Evolutionary conservation across 257 asterid genomes (phyloP).

Genomic region (Mentha longifolia): DNA sequence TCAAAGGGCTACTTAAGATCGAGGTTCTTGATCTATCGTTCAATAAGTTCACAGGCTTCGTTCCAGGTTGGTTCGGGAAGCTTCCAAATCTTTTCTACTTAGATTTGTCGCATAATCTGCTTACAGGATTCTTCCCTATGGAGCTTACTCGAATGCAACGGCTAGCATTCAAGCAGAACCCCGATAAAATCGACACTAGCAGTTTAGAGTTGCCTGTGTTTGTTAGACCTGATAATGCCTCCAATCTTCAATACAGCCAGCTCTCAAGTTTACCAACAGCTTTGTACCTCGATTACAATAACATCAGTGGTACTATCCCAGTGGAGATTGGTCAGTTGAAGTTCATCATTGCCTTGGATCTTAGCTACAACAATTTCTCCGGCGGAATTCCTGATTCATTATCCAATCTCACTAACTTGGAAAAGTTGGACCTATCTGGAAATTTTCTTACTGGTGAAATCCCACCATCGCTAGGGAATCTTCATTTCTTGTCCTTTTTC

Average conservation of each 20-base stretch:
- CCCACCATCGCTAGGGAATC: constrained; percentile 74
- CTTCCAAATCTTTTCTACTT: constrained; percentile 82
- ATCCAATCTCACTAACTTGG: constrained; percentile 81
- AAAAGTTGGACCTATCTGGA: constrained; percentile 73
- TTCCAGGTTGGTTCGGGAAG: constrained; percentile 81
- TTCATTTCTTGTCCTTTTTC: constrained; percentile 82
- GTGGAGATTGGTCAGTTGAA: constrained; percentile 68
- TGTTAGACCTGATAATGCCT: constrained; percentile 79
- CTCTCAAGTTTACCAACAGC: constrained; percentile 86
- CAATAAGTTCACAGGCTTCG: constrained; percentile 58
- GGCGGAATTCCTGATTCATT: constrained; percentile 80
- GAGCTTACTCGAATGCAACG: constrained; percentile 57
- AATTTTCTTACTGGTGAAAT: constrained; percentile 77
- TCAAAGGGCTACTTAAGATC: constrained; percentile 51
- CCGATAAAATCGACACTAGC: constrained; percentile 58
- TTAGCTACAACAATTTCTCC: constrained; percentile 65
- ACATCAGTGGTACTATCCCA: constrained; percentile 71
- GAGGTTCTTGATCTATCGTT: constrained; percentile 79
- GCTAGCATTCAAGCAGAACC: constrained; percentile 54
- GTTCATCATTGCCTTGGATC: constrained; percentile 71
- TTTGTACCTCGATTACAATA: constrained; percentile 65
- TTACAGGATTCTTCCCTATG: constrained; percentile 69
- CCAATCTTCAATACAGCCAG: constrained; percentile 80
- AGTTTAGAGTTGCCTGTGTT: constrained; percentile 86
- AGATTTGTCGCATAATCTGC: constrained; percentile 70